Percentiles rank a stretch among this genome's conserved stretches.
Conservation (phyloP, 2,329 filamentous ascomycete genomes). For the Pseudogymnoascus sp. region DNA sequence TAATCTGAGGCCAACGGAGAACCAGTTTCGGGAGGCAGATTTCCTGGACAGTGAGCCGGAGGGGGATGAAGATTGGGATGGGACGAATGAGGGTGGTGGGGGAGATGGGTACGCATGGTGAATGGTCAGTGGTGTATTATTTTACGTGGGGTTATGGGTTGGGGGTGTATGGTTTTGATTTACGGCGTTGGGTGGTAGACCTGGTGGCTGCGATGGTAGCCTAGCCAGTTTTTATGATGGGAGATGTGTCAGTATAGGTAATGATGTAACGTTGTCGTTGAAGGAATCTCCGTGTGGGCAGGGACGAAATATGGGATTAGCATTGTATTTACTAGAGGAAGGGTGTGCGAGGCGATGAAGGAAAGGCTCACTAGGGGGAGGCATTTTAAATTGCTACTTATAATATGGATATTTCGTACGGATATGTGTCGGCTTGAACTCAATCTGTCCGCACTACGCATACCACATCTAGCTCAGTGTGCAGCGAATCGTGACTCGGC, state of each 20-base stretch:
- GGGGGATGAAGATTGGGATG: slow-evolving; percentile 45
- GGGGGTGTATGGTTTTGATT: neutral
- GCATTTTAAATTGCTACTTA: neutral
- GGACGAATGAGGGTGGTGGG: slow-evolving; percentile 7
- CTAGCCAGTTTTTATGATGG: neutral
- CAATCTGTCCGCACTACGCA: neutral
- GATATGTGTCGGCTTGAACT: neutral
- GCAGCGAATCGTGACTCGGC: too few species aligned
- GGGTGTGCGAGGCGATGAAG: neutral
- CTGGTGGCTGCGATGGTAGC: neutral
- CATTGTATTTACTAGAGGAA: neutral
- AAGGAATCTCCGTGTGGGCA: too few species aligned
- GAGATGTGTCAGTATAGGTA: neutral
- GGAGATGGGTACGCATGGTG: slow-evolving; percentile 10
- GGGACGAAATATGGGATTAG: neutral
- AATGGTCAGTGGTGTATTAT: slow-evolving; percentile 3
- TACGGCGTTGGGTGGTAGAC: neutral
- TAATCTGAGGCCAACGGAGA: slow-evolving; percentile 64
- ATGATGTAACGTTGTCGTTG: neutral
- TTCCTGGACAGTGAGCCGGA: slow-evolving; percentile 54
- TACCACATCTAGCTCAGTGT: neutral
- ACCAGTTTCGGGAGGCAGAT: slow-evolving; percentile 61
- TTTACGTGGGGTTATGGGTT: neutral
- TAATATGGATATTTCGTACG: neutral
- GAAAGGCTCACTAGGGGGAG: neutral